Conservation (phyloP, 2,329 filamentous ascomycete species). For the Penicillium sp. region DNA sequence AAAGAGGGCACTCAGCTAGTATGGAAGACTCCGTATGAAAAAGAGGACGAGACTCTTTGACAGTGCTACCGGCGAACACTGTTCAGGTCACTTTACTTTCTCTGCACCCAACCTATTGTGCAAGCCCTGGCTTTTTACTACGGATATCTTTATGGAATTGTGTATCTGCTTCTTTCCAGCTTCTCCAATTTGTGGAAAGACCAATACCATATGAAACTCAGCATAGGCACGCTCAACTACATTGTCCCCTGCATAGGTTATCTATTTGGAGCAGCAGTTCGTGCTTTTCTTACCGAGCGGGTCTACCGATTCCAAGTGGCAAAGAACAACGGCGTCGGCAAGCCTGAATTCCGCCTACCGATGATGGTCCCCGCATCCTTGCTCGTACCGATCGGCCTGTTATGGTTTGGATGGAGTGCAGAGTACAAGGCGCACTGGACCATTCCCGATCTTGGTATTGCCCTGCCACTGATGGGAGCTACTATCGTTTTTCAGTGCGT, state of each 20-base stretch:
- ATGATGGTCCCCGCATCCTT: slow-evolving; percentile 60
- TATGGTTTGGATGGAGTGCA: slow-evolving; percentile 62
- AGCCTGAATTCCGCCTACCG: slow-evolving; percentile 65
- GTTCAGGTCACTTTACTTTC: slow-evolving; percentile 59
- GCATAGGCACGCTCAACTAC: slow-evolving; percentile 65
- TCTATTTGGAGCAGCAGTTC: slow-evolving; percentile 57
- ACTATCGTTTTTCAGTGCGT: slow-evolving; percentile 49
- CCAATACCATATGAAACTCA: slow-evolving; percentile 58
- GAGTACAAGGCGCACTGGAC: slow-evolving; percentile 57
- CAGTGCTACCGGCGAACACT: slow-evolving; percentile 43
- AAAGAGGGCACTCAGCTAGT: neutral
- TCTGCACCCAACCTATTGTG: slow-evolving; percentile 64
- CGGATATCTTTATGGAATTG: slow-evolving; percentile 63
- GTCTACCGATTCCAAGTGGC: slow-evolving; percentile 53
- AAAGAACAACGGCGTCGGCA: slow-evolving; percentile 45
- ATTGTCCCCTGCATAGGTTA: slow-evolving; percentile 66
- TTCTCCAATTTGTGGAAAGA: slow-evolving; percentile 63
- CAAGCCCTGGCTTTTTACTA: slow-evolving; percentile 59
- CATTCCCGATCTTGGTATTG: slow-evolving; percentile 57
- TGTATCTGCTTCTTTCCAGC: slow-evolving; percentile 66
- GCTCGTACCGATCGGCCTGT: slow-evolving; percentile 57
- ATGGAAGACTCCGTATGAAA: slow-evolving; percentile 1
- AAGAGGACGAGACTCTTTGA: neutral
- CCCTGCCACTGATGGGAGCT: slow-evolving; percentile 53
- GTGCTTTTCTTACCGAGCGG: slow-evolving; percentile 53